These are phyloP conservation scores for Peronosclerospora sorghi DNA, from an alignment of 352 stramenopile genomes.

Conservation along the genomic window DNA sequence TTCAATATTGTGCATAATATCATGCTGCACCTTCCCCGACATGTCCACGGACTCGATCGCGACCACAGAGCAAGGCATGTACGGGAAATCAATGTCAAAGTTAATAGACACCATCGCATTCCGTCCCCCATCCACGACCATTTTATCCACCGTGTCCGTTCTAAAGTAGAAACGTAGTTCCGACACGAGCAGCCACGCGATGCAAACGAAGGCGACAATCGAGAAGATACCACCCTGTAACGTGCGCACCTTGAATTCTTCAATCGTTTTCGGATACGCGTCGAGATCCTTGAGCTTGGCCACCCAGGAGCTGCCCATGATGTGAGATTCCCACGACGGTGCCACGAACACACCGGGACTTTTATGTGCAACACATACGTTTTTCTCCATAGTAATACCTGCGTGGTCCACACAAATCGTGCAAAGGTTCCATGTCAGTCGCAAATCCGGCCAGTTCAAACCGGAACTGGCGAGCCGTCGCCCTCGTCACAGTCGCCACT, in stretches of 20 bases:
- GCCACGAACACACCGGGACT: neutral
- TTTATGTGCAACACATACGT: neutral
- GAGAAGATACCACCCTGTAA: constrained; percentile 77
- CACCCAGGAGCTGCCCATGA: constrained; percentile 11
- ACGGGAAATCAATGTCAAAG: constrained; percentile 74
- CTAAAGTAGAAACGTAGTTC: constrained; percentile 71
- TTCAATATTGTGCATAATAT: constrained; percentile 73
- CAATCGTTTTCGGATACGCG: constrained; percentile 81
- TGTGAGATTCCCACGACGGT: constrained; percentile 5
- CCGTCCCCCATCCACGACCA: constrained; percentile 67
- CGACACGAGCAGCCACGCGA: constrained; percentile 52
- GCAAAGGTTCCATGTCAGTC: neutral
- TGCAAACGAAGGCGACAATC: constrained; percentile 53
- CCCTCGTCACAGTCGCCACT: constrained; percentile 40
- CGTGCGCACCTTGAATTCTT: constrained; percentile 84
- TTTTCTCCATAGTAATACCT: no score
- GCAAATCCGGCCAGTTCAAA: constrained; percentile 7
- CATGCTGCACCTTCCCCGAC: constrained; percentile 52
- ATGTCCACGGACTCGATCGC: constrained; percentile 65
- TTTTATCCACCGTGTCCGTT: constrained; percentile 75
- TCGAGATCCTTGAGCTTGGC: constrained; percentile 46
- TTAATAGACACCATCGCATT: constrained; percentile 64
- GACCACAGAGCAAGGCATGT: constrained; percentile 70
- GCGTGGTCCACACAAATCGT: no score
- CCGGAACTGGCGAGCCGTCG: constrained; percentile 39